Percentiles rank a stretch among this genome's conserved stretches.
These are phyloP conservation scores for Pilasporangium apinafurcum DNA, from an alignment of 352 stramenopile species.

Conservation along the genomic window DNA sequence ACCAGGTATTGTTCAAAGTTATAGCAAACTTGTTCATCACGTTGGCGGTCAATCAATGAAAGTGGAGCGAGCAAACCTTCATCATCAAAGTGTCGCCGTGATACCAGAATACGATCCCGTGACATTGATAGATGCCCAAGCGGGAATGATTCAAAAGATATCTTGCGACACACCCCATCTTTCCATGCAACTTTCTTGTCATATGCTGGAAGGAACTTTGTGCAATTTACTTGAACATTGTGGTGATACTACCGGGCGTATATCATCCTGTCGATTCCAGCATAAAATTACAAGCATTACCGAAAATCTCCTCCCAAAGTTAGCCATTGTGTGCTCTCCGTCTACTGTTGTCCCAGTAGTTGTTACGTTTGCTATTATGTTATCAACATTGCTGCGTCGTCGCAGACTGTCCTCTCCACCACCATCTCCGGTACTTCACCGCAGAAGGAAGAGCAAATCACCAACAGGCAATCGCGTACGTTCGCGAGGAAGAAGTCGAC, in stretches of 20 bases:
- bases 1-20: conserved; percentile 82
- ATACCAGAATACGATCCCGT: conserved; percentile 86
- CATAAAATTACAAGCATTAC: conserved; percentile 71
- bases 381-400: conserved; percentile 57
- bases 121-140: conserved; percentile 85
- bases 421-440: conserved; percentile 17
- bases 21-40: conserved; percentile 83
- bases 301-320: conserved; percentile 52
- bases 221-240: conserved; percentile 83
- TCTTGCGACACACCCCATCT: conserved; percentile 83
- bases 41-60: conserved; percentile 67
- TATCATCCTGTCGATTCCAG: conserved; percentile 69
- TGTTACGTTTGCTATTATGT: conserved; percentile 43
- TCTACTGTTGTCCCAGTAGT: conserved; percentile 46
- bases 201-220: conserved; percentile 88
- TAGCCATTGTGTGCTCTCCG: conserved; percentile 39
- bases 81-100: conserved; percentile 83
- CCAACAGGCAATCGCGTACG: not conserved
- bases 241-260: conserved; percentile 41
- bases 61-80: conserved; percentile 54
- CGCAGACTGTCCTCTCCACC: conserved; percentile 18
- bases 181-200: conserved; percentile 86
- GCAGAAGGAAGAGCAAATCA: conserved; percentile 17
- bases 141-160: conserved; percentile 87
- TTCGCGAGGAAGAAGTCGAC: not conserved